Base-by-base conservation (phyloP, 208 protist species). In the Borovskyia barvae region DNA sequence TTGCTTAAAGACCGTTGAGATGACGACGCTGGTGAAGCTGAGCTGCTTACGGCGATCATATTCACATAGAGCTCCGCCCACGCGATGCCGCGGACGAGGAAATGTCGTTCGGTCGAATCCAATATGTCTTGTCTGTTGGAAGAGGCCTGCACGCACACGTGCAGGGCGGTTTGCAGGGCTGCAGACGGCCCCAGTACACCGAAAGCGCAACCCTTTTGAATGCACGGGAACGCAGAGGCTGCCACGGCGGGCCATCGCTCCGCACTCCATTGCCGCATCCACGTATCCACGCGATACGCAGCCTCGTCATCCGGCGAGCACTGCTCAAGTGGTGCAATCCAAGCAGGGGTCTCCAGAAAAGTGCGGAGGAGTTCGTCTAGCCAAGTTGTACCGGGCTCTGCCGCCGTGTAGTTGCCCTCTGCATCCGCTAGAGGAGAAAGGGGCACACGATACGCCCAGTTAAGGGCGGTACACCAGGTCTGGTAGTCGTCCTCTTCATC, bases 51-150 rank as follows among this genome's bases (percentile, higher is more conserved):
- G 36, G 36, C 22, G 25, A 12, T 22, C 36, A 37, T 58, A 48
- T 79, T 91, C 40, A 70, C 68, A 53, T 66, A 69, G 11, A 88
- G 69, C 70, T 89, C 82, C 46, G 77, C 72, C 81, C 79, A 89
- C 42, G 82, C 83, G n/a, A 89, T 66, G 2, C 75, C 81, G 35
- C 85, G 79, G 22, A 89, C 42, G 36, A 85, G 48, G 8, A 35
- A 35, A 25, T 28, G 37, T 30, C 59, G 54, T 33, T 71, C 64
- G 26, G 37, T 22, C 9, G 20, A 11, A 15, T 20, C 9, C 47
- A 71, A 41, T 15, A 3, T 5, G 8, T 36, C 43, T 26, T 29
- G 30, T 33, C 26, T 3, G 3, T 46, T 7, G 0, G 29, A 14
- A 3, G 24, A 39, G 36, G 24, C 45, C 64, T 56, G 58, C 33